These are phyloP conservation scores for Corrigiola litoralis DNA, from an alignment of 179 eudicot genomes.

Conservation along the genomic window DNA sequence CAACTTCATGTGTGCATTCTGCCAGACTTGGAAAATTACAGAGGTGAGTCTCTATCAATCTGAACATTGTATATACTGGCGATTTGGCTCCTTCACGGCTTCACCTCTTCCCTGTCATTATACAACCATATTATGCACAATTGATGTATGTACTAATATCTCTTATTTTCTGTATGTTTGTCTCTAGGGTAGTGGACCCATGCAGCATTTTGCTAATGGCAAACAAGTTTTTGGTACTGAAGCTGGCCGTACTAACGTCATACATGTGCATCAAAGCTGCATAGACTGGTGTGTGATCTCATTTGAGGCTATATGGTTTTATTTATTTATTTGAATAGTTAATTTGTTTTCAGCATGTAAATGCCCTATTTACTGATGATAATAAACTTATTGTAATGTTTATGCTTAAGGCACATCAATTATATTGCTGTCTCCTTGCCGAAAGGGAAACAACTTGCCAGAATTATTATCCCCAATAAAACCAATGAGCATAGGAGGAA, in stretches of 20 bases:
- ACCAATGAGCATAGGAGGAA: too few relatives aligned
- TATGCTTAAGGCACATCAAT: too few relatives aligned
- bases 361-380: too few relatives aligned
- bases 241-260: slow-evolving; percentile 34
- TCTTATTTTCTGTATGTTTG: slow-evolving; percentile 11
- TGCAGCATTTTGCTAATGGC: slow-evolving; percentile 73
- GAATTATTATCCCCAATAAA: too few relatives aligned
- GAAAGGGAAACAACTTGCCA: too few relatives aligned
- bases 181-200: slow-evolving; percentile 72
- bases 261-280: slow-evolving; percentile 72
- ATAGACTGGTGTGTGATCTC: slow-evolving; percentile 63
- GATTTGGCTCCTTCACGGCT: background rate
- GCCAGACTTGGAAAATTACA: slow-evolving; percentile 55
- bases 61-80: background rate
- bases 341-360: background rate
- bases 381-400: too few relatives aligned
- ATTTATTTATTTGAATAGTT: background rate
- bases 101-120: background rate
- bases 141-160: background rate
- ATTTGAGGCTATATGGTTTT: background rate
- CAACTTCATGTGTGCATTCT: slow-evolving; percentile 58
- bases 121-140: background rate
- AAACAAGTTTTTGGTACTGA: slow-evolving; percentile 51
- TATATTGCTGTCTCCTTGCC: too few relatives aligned
- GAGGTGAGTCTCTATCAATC: slow-evolving; percentile 32